These are phyloP conservation scores for Ceratorhiza oryzae-sativae DNA, from an alignment of 1,284 basidiomycete species.

Conservation along the genomic window DNA sequence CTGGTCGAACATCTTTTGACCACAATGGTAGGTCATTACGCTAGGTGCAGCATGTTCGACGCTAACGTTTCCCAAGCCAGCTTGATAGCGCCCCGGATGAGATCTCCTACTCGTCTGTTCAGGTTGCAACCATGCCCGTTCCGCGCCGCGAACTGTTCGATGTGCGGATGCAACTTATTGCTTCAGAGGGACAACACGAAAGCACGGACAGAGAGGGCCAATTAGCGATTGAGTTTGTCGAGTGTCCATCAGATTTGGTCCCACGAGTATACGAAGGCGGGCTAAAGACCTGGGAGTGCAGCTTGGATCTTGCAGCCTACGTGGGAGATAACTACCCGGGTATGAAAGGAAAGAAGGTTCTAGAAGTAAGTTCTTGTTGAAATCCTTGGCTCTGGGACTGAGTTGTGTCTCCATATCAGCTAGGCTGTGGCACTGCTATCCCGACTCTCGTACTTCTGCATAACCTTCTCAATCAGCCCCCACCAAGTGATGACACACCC, in stretches of 20 bases:
- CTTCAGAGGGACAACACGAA: conserved; percentile 46
- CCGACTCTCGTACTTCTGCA: conserved; percentile 80
- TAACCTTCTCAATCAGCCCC: conserved; percentile 58
- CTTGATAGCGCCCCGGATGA: conserved; percentile 48
- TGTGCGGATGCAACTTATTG: conserved; percentile 89
- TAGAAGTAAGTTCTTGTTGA: conserved; percentile 63
- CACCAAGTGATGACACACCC: conserved; percentile 33
- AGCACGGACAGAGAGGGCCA: conserved; percentile 37
- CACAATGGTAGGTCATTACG: background rate
- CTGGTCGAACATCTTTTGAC: conserved; percentile 1
- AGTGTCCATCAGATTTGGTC: conserved; percentile 88
- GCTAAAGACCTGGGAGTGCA: conserved; percentile 97
- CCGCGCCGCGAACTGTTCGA: conserved; percentile 90
- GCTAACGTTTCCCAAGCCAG: conserved; percentile 40
- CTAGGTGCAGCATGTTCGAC: background rate
- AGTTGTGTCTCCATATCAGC: conserved; percentile 53
- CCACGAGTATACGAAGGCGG: conserved; percentile 96
- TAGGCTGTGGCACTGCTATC: conserved; percentile 93
- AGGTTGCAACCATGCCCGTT: conserved; percentile 54
- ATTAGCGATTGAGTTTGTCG: conserved; percentile 60
- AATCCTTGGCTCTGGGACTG: background rate
- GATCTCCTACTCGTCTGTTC: conserved; percentile 49
- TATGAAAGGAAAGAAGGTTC: conserved; percentile 57
- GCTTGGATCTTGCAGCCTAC: conserved; percentile 80
- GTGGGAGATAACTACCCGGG: conserved; percentile 42